phyloP scores from a whole-genome alignment of 2,329 filamentous ascomycete genomes.

The Cytospora paraplurivora region DNA sequence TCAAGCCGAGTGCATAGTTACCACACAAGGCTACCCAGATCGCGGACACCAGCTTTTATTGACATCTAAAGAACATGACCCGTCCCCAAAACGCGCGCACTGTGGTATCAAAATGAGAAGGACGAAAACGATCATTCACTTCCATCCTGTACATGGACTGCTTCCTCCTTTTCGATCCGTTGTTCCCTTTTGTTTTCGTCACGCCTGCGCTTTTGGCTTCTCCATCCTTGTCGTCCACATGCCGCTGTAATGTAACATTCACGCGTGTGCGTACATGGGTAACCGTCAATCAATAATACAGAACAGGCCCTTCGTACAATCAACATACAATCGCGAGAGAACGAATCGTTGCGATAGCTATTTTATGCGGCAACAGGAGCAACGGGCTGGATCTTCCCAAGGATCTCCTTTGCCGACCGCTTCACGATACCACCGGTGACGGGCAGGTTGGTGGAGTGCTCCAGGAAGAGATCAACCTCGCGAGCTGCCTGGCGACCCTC shows the following conservation, averaged over 20 bases:
- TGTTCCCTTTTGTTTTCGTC: background rate
- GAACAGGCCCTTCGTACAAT: background rate
- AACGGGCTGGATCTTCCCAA: conserved; percentile 42
- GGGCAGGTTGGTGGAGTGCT: conserved; percentile 76
- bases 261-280: conserved; percentile 10
- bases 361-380: conserved; percentile 31
- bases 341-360: background rate
- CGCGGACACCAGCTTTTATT: too few relatives aligned
- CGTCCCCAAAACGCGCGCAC: background rate
- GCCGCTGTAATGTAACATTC: conserved; percentile 6
- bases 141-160: conserved; percentile 7
- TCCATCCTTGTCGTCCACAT: conserved; percentile 9
- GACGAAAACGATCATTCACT: conserved; percentile 14
- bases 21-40: too few relatives aligned
- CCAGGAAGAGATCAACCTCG: conserved; percentile 87
- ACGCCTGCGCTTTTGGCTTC: background rate
- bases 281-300: conserved; percentile 15
- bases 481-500: conserved; percentile 91
- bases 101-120: conserved; percentile 25
- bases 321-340: conserved; percentile 17
- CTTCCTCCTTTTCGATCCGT: conserved; percentile 12
- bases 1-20: too few relatives aligned
- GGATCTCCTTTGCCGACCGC: conserved; percentile 72
- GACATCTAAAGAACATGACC: background rate
- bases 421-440: conserved; percentile 93